phyloP scores from a whole-genome alignment of 805 yeast genomes.

The Candida railenensis region DNA sequence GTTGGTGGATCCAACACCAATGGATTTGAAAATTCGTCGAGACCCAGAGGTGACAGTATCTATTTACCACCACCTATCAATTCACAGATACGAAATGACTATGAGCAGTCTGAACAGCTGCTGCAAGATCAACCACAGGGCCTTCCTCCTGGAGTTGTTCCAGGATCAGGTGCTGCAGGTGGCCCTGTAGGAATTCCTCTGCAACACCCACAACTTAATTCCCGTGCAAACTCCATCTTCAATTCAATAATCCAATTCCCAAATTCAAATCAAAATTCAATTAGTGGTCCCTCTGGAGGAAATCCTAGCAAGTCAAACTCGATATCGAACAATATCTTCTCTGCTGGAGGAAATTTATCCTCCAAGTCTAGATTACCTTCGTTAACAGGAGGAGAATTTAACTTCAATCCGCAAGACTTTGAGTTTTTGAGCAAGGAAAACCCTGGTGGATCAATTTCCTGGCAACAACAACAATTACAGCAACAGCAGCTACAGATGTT shows the following conservation, averaged over 20 bases:
- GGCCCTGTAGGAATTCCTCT: conserved; percentile 2
- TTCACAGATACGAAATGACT: conserved; percentile 14
- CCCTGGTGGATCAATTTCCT: conserved; percentile 26
- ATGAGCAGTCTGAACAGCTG: conserved; percentile 8
- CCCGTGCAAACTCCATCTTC: conserved; percentile 39
- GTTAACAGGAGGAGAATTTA: conserved; percentile 13
- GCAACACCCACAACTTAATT: conserved; percentile 16
- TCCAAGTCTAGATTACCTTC: conserved; percentile 4
- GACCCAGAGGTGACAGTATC: conserved; percentile 39
- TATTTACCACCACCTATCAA: conserved; percentile 37
- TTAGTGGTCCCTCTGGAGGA: conserved; percentile 22
- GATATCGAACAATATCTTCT: conserved; percentile 6
- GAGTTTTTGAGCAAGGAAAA: conserved; percentile 35
- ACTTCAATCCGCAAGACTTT: conserved; percentile 25
- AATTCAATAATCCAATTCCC: conserved; percentile 41
- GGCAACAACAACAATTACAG: conserved; percentile 18
- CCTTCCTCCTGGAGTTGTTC: background rate
- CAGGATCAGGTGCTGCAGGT: background rate
- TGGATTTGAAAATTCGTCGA: conserved; percentile 5
- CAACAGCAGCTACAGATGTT: conserved; percentile 6
- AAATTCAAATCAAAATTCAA: conserved; percentile 30
- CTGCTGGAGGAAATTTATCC: conserved; percentile 4
- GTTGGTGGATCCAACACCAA: conserved; percentile 10
- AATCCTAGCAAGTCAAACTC: conserved; percentile 8
- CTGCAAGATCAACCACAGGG: conserved; percentile 6